Evolutionary conservation across 2,329 filamentous ascomycete species (phyloP).

Genomic region (Claviceps fusiformis): DNA sequence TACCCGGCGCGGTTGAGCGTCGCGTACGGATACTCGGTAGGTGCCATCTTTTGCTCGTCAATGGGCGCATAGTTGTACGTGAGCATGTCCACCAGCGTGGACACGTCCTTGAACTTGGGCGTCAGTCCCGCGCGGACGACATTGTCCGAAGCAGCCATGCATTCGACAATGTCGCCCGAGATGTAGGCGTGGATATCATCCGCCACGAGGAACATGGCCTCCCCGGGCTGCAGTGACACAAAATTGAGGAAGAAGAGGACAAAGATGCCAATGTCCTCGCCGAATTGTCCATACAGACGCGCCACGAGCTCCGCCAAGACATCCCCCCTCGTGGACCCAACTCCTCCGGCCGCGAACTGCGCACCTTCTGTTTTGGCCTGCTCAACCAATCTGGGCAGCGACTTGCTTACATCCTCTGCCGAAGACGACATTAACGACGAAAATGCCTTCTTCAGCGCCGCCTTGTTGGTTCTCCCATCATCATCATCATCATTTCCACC

Average conservation of each 20-base stretch:
- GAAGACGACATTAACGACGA: conserved; percentile 68
- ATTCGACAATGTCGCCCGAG: conserved; percentile 91
- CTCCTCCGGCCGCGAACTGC: conserved; percentile 62
- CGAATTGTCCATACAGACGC: conserved; percentile 72
- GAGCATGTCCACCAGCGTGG: conserved; percentile 76
- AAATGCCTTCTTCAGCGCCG: conserved; percentile 62
- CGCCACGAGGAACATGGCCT: conserved; percentile 90
- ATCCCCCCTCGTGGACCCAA: conserved; percentile 51
- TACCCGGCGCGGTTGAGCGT: conserved; percentile 74
- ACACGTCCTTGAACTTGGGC: conserved; percentile 94
- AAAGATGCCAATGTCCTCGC: conserved; percentile 81
- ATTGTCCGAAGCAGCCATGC: conserved; percentile 98
- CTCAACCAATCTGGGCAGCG: conserved; percentile 55
- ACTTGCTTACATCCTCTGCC: conserved; percentile 37
- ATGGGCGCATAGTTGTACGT: conserved; percentile 95
- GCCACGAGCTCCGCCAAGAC: conserved; percentile 65
- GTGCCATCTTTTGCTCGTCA: conserved; percentile 83
- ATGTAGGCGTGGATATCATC: conserved; percentile 97
- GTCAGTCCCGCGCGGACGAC: conserved; percentile 95
- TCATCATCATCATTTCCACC: conserved; percentile 16
- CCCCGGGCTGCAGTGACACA: conserved; percentile 72
- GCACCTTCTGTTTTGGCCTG: conserved; percentile 54
- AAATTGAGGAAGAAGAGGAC: conserved; percentile 97
- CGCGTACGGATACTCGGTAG: conserved; percentile 72
- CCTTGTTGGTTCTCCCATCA: conserved; percentile 53